A percentile compares a stretch with the other conserved stretches of the same genome.
Evolutionary conservation across 257 asterid genomes (phyloP).

Genomic region (Solanum pimpinellifolium): DNA sequence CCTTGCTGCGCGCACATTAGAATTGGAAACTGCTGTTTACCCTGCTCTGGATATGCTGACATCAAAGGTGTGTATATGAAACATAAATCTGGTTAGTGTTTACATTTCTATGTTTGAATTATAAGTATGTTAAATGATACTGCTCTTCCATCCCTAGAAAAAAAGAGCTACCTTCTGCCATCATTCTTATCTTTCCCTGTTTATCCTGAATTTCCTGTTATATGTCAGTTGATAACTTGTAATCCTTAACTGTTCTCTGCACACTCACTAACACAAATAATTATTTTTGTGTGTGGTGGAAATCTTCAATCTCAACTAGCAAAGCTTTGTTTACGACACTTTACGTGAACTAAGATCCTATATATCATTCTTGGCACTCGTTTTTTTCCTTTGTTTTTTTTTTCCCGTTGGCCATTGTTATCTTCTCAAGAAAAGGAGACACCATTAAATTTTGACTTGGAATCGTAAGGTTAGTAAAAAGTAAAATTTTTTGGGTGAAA

Average conservation of each 20-base stretch:
- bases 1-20: slow-evolving; percentile 71
- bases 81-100: neutral
- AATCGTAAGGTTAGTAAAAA: neutral
- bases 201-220: neutral
- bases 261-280: neutral
- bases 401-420: neutral
- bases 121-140: neutral
- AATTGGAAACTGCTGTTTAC: slow-evolving; percentile 83
- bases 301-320: neutral
- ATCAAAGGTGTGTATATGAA: slow-evolving; percentile 47
- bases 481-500: neutral
- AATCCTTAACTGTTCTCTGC: neutral
- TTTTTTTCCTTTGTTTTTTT: neutral
- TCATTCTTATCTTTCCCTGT: neutral
- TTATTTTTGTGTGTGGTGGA: neutral
- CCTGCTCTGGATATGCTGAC: slow-evolving; percentile 93
- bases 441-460: neutral
- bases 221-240: neutral
- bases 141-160: neutral
- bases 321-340: neutral
- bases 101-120: neutral
- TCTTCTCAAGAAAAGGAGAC: neutral
- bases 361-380: neutral
- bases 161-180: neutral
- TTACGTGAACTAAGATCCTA: neutral